Base-by-base conservation (phyloP, 2,329 filamentous ascomycete genomes). In the Pseudopithomyces chartarum region DNA sequence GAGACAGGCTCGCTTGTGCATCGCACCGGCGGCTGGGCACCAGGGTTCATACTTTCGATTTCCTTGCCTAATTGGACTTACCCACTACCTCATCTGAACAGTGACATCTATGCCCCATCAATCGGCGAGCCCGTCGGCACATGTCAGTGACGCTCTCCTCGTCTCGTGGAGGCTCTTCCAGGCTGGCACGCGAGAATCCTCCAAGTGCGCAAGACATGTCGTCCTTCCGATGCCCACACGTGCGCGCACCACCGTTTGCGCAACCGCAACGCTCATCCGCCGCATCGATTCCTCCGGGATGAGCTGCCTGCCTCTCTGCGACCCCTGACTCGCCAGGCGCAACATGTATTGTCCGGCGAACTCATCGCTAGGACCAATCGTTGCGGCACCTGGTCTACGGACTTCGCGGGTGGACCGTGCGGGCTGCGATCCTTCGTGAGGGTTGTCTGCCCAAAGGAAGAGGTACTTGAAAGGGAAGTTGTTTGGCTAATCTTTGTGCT, bases 361-460 rank as follows among this genome's bases (percentile, higher is more conserved):
- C 34, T 12, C 34, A 17, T 6, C 34, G 47, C 47, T 36, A 50
- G 33, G 47, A 23, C 47, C 47, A 50, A 50, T 50, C 33, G 34
- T 40, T 39, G 34, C 20, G 15, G 34, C 26, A 40, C 34, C 17
- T 40, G 47, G 34, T 17, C 34, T 29, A 29, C 47, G 47, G 47
- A 50, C 47, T 50, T 50, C 47, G 47, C 39, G 34, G 34, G 34
- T 40, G 34, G 34, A 11, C 29, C 34, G 47, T 50, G 47, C 47
- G 33, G 3, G 1, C 2, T 26, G 36, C 32, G 7, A 50, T 50
- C 34, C 47, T 39, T 50, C 19, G 7, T n/a, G 19, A 17, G n/a
- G n/a, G n/a, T n/a, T n/a, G n/a, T n/a, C n/a, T 19, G 4, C 15
- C 19, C 23, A 19, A 10, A 38, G 12, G 11, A 22, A 11, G 6